Conservation (phyloP, 495 filamentous ascomycete genomes). For the Xylaria grammica region DNA sequence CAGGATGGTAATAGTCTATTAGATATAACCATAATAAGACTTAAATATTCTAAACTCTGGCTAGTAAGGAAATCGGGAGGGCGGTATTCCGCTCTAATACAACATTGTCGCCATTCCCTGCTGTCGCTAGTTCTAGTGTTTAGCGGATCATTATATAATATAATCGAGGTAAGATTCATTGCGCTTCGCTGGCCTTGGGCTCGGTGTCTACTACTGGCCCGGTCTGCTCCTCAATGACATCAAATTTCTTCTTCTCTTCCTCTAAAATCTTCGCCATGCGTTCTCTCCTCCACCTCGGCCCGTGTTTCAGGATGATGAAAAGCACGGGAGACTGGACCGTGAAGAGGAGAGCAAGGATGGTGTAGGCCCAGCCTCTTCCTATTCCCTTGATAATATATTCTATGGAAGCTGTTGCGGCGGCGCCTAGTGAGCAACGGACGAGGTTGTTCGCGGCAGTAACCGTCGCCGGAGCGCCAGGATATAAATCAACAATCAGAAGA, state of each 20-base stretch:
- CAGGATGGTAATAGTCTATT: too few species aligned
- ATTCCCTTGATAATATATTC: conserved; percentile 46
- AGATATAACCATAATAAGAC: too few species aligned
- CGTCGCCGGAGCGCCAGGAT: conserved; percentile 51
- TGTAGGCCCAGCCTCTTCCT: conserved; percentile 55
- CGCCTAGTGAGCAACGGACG: conserved; percentile 50
- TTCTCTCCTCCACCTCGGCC: conserved; percentile 50
- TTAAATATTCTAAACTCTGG: too few species aligned
- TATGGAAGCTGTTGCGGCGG: conserved; percentile 50
- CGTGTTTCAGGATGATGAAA: conserved; percentile 44
- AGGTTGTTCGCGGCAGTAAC: conserved; percentile 56
- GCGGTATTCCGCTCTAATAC: too few species aligned
- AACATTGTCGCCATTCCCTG: too few species aligned
- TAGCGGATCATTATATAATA: too few species aligned
- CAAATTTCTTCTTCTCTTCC: conserved; percentile 28
- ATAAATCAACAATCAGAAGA: conserved; percentile 53
- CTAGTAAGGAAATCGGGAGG: too few species aligned
- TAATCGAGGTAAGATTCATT: too few species aligned
- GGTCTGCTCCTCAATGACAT: background rate
- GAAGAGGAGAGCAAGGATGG: conserved; percentile 48
- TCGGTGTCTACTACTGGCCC: background rate
- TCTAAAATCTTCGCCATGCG: conserved; percentile 35
- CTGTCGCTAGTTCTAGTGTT: too few species aligned
- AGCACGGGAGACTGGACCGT: conserved; percentile 43
- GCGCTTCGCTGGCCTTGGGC: background rate